phyloP scores from a whole-genome alignment of 1,139 yeast genomes.

The Debaryomyces robertsiae region DNA sequence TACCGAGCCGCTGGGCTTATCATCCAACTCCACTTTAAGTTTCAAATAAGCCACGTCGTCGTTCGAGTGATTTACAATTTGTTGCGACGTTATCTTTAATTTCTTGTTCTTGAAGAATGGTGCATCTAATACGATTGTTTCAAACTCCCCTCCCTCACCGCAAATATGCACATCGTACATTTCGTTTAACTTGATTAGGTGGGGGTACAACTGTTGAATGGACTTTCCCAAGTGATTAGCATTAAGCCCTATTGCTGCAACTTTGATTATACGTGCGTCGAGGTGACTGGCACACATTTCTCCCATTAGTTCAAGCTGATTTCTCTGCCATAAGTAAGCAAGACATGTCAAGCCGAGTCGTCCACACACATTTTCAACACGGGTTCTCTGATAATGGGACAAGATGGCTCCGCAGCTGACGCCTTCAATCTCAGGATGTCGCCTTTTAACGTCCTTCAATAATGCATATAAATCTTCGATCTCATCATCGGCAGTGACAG shows the following conservation, averaged over 20 bases:
- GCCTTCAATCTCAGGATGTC: slow-evolving; percentile 76
- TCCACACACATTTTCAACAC: slow-evolving; percentile 89
- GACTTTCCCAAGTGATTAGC: slow-evolving; percentile 67
- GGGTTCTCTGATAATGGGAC: slow-evolving; percentile 87
- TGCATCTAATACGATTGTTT: slow-evolving; percentile 86
- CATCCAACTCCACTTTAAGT: slow-evolving; percentile 38
- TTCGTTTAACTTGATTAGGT: slow-evolving; percentile 57
- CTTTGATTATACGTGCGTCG: slow-evolving; percentile 87
- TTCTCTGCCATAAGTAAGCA: slow-evolving; percentile 87
- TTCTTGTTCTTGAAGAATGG: slow-evolving; percentile 67
- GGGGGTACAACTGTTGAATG: slow-evolving; percentile 62
- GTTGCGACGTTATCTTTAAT: slow-evolving; percentile 47
- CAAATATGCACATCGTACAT: slow-evolving; percentile 86
- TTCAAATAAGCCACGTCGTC: slow-evolving; percentile 71
- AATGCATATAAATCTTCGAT: slow-evolving; percentile 74
- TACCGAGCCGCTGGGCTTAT: slow-evolving; percentile 17
- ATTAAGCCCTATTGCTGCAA: slow-evolving; percentile 86
- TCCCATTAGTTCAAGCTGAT: slow-evolving; percentile 73
- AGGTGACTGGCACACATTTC: slow-evolving; percentile 76
- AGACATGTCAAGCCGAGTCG: slow-evolving; percentile 68
- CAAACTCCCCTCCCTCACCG: slow-evolving; percentile 99
- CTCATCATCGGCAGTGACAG: slow-evolving; percentile 69
- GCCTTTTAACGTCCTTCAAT: slow-evolving; percentile 44
- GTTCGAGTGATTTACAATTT: slow-evolving; percentile 49
- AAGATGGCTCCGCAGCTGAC: slow-evolving; percentile 95